phyloP scores from a whole-genome alignment of 495 filamentous ascomycete genomes.

The Penicillium lagena region DNA sequence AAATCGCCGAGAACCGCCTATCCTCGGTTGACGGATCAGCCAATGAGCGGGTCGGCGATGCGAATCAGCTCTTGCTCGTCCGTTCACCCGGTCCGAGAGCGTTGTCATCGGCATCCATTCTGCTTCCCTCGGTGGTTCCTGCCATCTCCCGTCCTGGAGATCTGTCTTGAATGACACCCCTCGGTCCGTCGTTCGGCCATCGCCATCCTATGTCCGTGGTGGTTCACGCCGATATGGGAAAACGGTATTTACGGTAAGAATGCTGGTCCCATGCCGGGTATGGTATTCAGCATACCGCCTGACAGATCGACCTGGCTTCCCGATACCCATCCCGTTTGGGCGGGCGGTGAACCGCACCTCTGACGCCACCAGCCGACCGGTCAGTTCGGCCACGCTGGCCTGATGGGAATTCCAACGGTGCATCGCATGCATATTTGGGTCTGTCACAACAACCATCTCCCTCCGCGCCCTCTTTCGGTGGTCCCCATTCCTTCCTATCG shows the following conservation, averaged over 20 bases:
- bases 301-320: neutral
- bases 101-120: no score
- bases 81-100: no score
- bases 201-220: no score
- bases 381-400: conserved; percentile 15
- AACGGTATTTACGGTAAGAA: conserved; percentile 11
- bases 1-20: conserved; percentile 26
- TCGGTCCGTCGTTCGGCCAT: no score
- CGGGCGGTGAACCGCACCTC: conserved; percentile 11
- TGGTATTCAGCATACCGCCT: conserved; percentile 24
- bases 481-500: no score
- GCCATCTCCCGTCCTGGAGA: no score
- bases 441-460: no score
- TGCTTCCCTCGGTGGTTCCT: no score
- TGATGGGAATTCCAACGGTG: conserved; percentile 7
- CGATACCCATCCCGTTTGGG: conserved; percentile 11
- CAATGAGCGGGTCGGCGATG: conserved; percentile 25
- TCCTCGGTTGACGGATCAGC: conserved; percentile 20
- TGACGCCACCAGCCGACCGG: conserved; percentile 12
- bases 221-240: neutral
- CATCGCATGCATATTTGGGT: no score
- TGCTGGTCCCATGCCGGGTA: conserved; percentile 3
- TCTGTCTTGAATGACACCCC: no score
- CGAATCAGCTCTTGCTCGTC: conserved; percentile 9
- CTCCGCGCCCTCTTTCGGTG: no score